Base-by-base conservation (phyloP, 495 filamentous ascomycete species). In the Pyrenula aspistea region DNA sequence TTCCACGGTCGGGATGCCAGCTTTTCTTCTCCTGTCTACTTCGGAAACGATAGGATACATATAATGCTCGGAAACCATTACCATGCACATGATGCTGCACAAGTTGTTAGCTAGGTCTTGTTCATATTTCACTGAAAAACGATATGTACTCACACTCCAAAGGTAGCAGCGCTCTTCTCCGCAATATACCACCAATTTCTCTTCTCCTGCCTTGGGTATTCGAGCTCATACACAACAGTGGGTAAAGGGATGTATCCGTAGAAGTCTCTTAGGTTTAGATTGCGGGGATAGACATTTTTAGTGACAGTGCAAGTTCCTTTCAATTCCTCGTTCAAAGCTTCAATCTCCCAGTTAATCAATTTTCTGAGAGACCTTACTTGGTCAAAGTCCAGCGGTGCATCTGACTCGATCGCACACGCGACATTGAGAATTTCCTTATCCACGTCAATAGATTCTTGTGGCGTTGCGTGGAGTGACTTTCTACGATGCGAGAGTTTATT, bases 171-270 rank as follows among this genome's bases (percentile, higher is more conserved):
- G 11, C 70, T 68, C 63, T 89, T 89, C 65, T 90, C 86, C 2
- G 75, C 74, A 8, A 86, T 85, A 63, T 88, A 90, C 57, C 68
- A 71, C 83, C 85, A 87, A 67, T 86, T 79, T 61, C 87, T 85
- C 11, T 60, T 67, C 23, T 84, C 76, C 49, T 83, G 83, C 25
- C 86, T 78, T 11, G 86, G 86, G 62, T 89, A 89, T 60, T 85
- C 82, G 15, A 89, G 76, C 64, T 90, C 86, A 69, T 89, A 90
- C 15, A 89, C 83, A 25, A 87, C 68, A 8, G 85, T 90, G 23
- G 86, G 86, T 15, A 90, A 75, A 49, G 82, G 77, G 57, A 85
- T 81, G 67, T 82, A 90, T 57, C 87, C 85, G 62, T 80, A 79
- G 60, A 83, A 84, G 68, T 89, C 87, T 50, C 57, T 50, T 53